phyloP scores from a whole-genome alignment of 2,329 filamentous ascomycete species.

The Pseudogymnoascus sp. region DNA sequence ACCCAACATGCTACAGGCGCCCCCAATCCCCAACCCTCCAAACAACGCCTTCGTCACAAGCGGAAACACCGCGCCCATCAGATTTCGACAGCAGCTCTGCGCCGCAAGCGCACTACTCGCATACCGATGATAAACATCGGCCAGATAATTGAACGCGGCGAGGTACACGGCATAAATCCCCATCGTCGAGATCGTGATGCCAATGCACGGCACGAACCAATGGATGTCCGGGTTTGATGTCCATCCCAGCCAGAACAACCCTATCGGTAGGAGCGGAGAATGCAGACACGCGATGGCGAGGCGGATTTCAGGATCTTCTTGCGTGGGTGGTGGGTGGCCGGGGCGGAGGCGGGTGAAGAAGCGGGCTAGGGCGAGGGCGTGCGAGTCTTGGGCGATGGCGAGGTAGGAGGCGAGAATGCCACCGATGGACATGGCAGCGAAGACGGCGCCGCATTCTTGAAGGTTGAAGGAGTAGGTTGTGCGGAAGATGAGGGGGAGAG shows the following conservation, averaged over 20 bases:
- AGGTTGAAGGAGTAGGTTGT: constrained; percentile 59
- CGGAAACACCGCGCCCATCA: constrained; percentile 74
- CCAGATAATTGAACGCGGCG: constrained; percentile 86
- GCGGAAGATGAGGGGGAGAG: constrained; percentile 69
- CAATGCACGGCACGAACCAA: constrained; percentile 65
- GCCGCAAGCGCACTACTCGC: constrained; percentile 80
- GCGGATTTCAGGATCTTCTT: constrained; percentile 60
- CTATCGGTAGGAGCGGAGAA: constrained; percentile 64
- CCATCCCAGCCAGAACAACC: constrained; percentile 76
- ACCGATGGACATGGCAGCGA: constrained; percentile 62
- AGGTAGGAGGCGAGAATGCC: constrained; percentile 57
- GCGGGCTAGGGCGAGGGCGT: constrained; percentile 38
- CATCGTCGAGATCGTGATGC: constrained; percentile 67
- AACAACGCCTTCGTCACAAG: constrained; percentile 70
- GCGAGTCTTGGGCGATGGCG: constrained; percentile 63
- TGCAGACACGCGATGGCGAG: constrained; percentile 79
- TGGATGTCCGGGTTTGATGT: constrained; percentile 52
- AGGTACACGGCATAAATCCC: constrained; percentile 83
- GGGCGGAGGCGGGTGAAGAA: constrained; percentile 28
- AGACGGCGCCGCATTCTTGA: constrained; percentile 62
- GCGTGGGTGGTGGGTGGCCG: constrained; percentile 32
- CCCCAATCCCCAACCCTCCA: constrained; percentile 57
- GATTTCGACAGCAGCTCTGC: constrained; percentile 77
- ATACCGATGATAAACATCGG: constrained; percentile 78
- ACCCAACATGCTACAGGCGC: constrained; percentile 67